phyloP scores from a whole-genome alignment of 495 filamentous ascomycete genomes.

The Podospora comata region DNA sequence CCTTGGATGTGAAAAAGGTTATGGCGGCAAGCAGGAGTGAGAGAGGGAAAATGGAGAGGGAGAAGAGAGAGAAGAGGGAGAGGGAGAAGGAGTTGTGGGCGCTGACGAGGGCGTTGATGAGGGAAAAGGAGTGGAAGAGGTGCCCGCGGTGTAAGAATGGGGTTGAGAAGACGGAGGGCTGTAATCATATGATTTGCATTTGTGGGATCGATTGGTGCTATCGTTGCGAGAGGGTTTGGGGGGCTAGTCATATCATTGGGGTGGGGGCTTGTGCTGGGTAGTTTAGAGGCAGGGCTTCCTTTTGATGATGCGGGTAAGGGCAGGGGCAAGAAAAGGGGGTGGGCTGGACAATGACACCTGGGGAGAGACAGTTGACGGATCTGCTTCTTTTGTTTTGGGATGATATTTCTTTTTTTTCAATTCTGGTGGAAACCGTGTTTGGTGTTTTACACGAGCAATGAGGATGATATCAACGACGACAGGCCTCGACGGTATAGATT shows the following conservation, averaged over 20 bases:
- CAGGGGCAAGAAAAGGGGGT: background rate
- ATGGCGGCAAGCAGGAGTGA: too few species aligned
- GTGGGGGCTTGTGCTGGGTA: background rate
- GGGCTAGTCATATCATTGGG: background rate
- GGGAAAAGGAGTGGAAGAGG: slow-evolving; percentile 3
- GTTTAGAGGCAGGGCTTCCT: slow-evolving; percentile 10
- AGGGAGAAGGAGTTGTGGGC: slow-evolving; percentile 8
- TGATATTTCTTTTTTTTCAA: too few species aligned
- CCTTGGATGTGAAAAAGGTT: too few species aligned
- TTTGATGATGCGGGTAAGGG: slow-evolving; percentile 13
- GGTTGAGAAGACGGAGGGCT: slow-evolving; percentile 13
- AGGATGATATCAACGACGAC: too few species aligned
- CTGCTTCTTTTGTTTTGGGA: too few species aligned
- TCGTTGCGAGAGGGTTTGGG: slow-evolving; percentile 20
- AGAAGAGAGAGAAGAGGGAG: slow-evolving; percentile 1
- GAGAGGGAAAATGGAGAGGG: background rate
- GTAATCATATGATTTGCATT: slow-evolving; percentile 15
- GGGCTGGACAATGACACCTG: too few species aligned
- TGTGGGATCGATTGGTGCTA: slow-evolving; percentile 28
- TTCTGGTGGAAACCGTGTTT: too few species aligned
- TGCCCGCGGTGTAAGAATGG: slow-evolving; percentile 4
- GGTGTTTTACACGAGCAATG: too few species aligned
- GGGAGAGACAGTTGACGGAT: too few species aligned
- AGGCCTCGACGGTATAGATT: too few species aligned
- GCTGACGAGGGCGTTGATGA: slow-evolving; percentile 6